Base-by-base conservation (phyloP, 1,139 yeast genomes). In the Geotrichum fermentans region DNA sequence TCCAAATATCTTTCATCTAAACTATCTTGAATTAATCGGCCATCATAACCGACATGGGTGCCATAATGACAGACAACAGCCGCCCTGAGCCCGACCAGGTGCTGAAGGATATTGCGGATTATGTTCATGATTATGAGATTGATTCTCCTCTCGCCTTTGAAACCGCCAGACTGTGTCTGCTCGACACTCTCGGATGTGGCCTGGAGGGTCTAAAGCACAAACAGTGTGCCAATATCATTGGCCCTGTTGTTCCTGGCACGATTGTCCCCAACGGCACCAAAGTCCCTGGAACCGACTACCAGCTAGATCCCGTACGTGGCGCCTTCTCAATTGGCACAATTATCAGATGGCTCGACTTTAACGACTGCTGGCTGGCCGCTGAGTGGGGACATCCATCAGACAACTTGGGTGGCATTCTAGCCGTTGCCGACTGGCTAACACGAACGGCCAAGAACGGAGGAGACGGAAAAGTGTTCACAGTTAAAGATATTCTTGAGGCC, bases 341-440 rank as follows among this genome's bases (percentile, higher is more conserved):
- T 54, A 75, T 78, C 56, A 69, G 83, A 53, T 78, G 82, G 82
- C 65, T 78, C 52, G 83, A 78, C 55, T 78, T 72, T 66, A 78
- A 78, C 55, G 82, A 78, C 61, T 77, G 82, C 62, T 78, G 82
- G 82, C 64, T 78, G 39, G 83, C 83, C 47, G 81, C 81, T 28
- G 83, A 78, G 61, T 78, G 83, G 82, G 83, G 83, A 5, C 82
- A 78, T 61, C 82, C 82, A 24, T 74, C 80, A 18, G 83, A 78
- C 60, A 78, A 78, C 61, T 57, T 78, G 52, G 82, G 82, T 44
- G 80, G 80, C 44, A 77, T 78, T 51, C 63, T 78, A 22, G 79
- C 82, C 1, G 79, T 78, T 32, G 77, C 82, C 20, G 82, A 78
- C 60, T 73, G 77, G 69, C 68, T 75, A 55, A 74, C 79, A 43